These are phyloP conservation scores for Naganishia kalamii DNA, from an alignment of 768 basidiomycete genomes.

Conservation along the genomic window DNA sequence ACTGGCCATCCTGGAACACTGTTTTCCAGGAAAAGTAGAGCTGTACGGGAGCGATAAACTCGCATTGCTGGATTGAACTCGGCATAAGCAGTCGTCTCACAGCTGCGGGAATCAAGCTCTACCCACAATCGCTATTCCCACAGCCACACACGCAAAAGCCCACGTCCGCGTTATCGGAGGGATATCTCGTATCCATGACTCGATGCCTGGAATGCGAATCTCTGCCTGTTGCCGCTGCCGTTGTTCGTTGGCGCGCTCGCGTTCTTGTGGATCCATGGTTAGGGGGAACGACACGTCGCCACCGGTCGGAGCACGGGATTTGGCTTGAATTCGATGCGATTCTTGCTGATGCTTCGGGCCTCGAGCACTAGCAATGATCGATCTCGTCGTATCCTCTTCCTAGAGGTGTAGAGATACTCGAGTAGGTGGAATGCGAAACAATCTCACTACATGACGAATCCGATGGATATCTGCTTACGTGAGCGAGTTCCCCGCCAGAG, in stretches of 20 bases:
- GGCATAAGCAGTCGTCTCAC: no score
- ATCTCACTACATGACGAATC: no score
- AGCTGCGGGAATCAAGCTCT: not conserved
- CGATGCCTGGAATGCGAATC: slow-evolving; percentile 55
- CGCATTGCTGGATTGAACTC: slow-evolving; percentile 97
- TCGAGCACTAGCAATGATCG: no score
- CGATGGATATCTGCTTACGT: no score
- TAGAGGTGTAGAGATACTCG: no score
- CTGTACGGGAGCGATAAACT: slow-evolving; percentile 80
- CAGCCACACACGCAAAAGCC: slow-evolving; percentile 70
- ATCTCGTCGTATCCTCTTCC: no score
- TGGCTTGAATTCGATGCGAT: no score
- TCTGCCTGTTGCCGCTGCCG: not conserved
- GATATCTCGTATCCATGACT: slow-evolving; percentile 84
- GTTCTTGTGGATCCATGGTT: not conserved
- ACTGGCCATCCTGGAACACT: slow-evolving; percentile 70
- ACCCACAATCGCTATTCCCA: slow-evolving; percentile 80
- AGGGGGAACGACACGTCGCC: no score
- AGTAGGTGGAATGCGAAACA: no score
- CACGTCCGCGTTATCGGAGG: slow-evolving; percentile 85
- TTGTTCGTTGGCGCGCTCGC: slow-evolving; percentile 1
- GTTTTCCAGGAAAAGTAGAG: slow-evolving; percentile 87
- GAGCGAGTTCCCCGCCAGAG: no score
- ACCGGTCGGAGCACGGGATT: no score
- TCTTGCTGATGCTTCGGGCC: no score